Percentiles rank a stretch among this genome's conserved stretches.
These are phyloP conservation scores for Mucor ambiguus DNA, from an alignment of 371 early-diverging fungal species.

Conservation along the genomic window DNA sequence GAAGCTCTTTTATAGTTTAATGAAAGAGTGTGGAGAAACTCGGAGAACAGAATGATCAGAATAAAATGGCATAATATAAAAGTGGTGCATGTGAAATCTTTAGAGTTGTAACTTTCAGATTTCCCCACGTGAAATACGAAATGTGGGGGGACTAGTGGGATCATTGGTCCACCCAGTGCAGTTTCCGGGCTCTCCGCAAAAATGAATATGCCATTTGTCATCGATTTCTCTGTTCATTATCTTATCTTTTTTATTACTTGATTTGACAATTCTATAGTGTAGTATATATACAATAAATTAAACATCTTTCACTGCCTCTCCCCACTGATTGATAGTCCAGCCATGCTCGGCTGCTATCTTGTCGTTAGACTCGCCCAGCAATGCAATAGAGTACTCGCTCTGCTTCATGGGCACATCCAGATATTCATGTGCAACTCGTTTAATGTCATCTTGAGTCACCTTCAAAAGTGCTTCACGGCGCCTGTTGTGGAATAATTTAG, in stretches of 20 bases:
- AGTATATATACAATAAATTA: not conserved
- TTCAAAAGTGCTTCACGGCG: conserved; percentile 78
- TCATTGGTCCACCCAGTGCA: conserved; percentile 1
- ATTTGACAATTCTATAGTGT: conserved; percentile 1
- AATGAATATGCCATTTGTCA: conserved; percentile 23
- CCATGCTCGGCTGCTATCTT: conserved; percentile 31
- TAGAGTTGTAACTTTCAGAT: not conserved
- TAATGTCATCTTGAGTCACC: conserved; percentile 72
- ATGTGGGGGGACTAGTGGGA: conserved; percentile 1
- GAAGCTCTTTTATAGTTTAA: not conserved
- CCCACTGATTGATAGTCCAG: conserved; percentile 42
- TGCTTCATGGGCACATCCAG: conserved; percentile 39
- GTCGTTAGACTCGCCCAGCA: conserved; percentile 49
- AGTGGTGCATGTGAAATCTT: not conserved
- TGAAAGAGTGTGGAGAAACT: conserved; percentile 9
- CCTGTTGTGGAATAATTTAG: conserved; percentile 31
- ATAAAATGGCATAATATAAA: not conserved
- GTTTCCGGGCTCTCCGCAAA: conserved; percentile 25
- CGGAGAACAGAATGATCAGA: conserved; percentile 14
- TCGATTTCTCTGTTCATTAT: conserved; percentile 14
- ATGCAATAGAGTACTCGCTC: conserved; percentile 33
- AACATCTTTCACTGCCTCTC: conserved; percentile 13
- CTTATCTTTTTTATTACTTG: conserved; percentile 20
- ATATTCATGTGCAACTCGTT: conserved; percentile 73
- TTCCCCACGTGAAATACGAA: conserved; percentile 24